These are phyloP conservation scores for Penicillium simplicissimum DNA, from an alignment of 495 filamentous ascomycete species.

Conservation along the genomic window DNA sequence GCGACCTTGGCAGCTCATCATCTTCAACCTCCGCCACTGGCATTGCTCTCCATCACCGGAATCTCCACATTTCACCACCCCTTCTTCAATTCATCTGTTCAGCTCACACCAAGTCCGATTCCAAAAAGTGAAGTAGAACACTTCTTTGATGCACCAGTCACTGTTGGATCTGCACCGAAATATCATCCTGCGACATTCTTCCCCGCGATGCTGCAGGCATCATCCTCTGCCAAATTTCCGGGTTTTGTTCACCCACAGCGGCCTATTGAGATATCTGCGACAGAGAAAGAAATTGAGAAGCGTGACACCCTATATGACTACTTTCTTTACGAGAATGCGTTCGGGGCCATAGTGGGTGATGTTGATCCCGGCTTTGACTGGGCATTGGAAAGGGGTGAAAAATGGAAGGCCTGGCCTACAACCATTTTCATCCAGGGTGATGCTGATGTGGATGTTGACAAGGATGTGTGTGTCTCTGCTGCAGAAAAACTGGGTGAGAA, in stretches of 20 bases:
- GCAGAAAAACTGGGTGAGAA: conserved; percentile 2
- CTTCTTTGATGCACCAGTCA: not conserved
- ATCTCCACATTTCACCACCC: conserved; percentile 4
- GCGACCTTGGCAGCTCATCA: not conserved
- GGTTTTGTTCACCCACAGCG: not conserved
- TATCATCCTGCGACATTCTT: not conserved
- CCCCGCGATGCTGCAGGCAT: not conserved
- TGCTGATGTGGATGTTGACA: conserved; percentile 4
- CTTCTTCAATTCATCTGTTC: not conserved
- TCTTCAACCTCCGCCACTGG: not conserved
- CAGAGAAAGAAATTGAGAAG: not conserved
- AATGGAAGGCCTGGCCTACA: not conserved
- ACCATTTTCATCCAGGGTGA: conserved; percentile 2
- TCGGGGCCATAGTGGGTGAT: not conserved
- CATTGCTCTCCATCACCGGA: conserved; percentile 1
- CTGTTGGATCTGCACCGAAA: not conserved
- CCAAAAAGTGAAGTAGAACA: not conserved
- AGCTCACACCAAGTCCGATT: not conserved
- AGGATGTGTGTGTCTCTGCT: conserved; percentile 1
- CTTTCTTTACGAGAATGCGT: not conserved
- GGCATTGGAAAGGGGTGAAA: not conserved
- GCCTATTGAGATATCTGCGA: not conserved
- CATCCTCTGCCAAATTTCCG: not conserved
- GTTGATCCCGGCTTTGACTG: conserved; percentile 4
- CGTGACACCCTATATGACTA: not conserved